Base-by-base conservation (phyloP, 2,329 filamentous ascomycete genomes). In the Pyrenophora teres region DNA sequence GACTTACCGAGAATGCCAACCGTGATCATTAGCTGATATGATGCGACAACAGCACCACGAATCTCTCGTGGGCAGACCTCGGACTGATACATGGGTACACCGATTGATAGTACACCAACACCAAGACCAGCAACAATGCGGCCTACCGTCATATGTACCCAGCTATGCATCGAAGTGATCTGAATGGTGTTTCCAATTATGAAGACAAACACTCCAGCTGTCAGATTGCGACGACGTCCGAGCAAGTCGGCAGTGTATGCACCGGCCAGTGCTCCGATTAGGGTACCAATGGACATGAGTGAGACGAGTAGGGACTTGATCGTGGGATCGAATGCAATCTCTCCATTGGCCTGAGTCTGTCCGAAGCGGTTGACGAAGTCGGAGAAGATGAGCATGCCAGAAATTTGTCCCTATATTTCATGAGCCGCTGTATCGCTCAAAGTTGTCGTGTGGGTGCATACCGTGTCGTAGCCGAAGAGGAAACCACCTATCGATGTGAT, bases 31-130 rank as follows among this genome's bases (percentile, higher is more conserved):
- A 77, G 71, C 59, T 77, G 75, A 60, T 77, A 77, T 4, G 71
- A 75, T 12, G 75, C 71, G n/a, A 87, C 82, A 37, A 88, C 81
- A 30, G 83, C 81, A 60, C 85, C 85, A 59, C 85, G 83, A 54
- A 87, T 85, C 62, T 84, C 79, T 15, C 80, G 78, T 3, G 86
- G 86, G 1, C 83, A 79, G 45, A 79, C 84, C 66, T 88, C 86
- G 35, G 82, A 82, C 71, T 88, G 85, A 71, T 85, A 87, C 79
- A 88, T 84, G 51, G 86, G 85, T 2, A 87, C 84, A 31, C 83
- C 78, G 30, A 87, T 82, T 7, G 73, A 76, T 15, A 78, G 65
- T n/a, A 71, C 69, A 30, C 76, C 76, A 32, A 78, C 73, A 38
- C 76, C 76, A 7, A 78, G 55, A 60, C 76, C 76, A 39, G 74